Evolutionary conservation across 306 rosid species (phyloP), one percentile per base, ranked within the genome.

Genomic region (Trifolium pratense): DNA sequence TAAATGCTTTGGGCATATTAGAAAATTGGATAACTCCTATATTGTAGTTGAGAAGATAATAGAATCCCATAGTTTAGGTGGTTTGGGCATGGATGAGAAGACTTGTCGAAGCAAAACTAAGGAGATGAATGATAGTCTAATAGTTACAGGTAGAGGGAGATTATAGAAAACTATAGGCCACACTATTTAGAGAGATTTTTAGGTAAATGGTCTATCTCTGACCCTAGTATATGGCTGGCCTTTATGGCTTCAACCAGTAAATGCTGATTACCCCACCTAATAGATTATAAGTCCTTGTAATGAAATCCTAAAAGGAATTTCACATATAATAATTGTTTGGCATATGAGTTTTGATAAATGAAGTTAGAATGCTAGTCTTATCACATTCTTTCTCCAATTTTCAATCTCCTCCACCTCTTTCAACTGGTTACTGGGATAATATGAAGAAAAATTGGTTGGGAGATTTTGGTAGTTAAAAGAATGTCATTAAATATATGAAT

Each of bases 321-420:
- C 9, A 9, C 52, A 61, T 58, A 18, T 48, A 18, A 49, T 18
- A 42, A 42, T 29, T 59, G 58, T 61, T 9, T 31, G 37, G 32
- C 45, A 13, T 10, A 15, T 71, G 56, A 60, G 43, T 63, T 78
- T 78, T n/a, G 37, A 42, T 64, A 16, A 39, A 26, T 78, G 67
- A 65, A 49, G 55, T 69, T 63, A 14, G 13, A 59, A 14, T 29
- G 51, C 58, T 52, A 29, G 51, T 53, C 67, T 14, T 63, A 6
- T 48, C 3, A 16, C 31, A 40, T 31, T 29, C 17, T 20, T 40
- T 60, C 51, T 39, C 81, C 48, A 51, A 17, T 51, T 51, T 62
- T 74, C 26, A 49, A 3, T 61, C 39, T 49, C 55, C 18, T 51
- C 46, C 14, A 73, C 34, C 64, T 15, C 5, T 53, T 21, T 36